These are phyloP conservation scores for Boeremia lycopersici DNA, from an alignment of 2,329 filamentous ascomycete species.

Conservation along the genomic window DNA sequence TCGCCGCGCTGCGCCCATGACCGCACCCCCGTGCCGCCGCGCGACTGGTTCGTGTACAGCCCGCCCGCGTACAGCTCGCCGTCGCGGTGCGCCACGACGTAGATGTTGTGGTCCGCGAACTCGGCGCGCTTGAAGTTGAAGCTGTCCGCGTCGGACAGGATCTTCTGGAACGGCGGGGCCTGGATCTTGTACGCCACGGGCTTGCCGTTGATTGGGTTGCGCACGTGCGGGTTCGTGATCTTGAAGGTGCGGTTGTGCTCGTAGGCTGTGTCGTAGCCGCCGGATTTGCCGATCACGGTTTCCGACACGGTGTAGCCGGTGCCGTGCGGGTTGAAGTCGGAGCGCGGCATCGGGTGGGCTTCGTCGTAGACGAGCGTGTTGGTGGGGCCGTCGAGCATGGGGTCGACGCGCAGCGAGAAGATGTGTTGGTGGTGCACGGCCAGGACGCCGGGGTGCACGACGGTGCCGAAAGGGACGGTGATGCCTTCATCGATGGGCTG, in stretches of 20 bases:
- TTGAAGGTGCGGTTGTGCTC: slow-evolving; percentile 56
- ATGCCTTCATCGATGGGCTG: slow-evolving; percentile 70
- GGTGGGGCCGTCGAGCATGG: slow-evolving; percentile 53
- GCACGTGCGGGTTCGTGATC: slow-evolving; percentile 53
- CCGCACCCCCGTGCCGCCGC: slow-evolving; percentile 56
- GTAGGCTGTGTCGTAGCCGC: slow-evolving; percentile 57
- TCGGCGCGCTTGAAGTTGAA: slow-evolving; percentile 64
- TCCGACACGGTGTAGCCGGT: slow-evolving; percentile 56
- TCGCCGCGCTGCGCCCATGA: slow-evolving; percentile 60
- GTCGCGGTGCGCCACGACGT: slow-evolving; percentile 63
- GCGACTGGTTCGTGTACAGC: slow-evolving; percentile 65
- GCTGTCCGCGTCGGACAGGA: slow-evolving; percentile 58
- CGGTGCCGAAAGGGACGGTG: slow-evolving; percentile 69
- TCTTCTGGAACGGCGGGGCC: slow-evolving; percentile 57
- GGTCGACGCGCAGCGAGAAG: slow-evolving; percentile 62
- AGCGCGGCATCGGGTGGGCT: slow-evolving; percentile 64
- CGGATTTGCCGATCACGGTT: slow-evolving; percentile 56
- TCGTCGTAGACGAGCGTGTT: slow-evolving; percentile 59
- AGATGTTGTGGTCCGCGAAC: slow-evolving; percentile 64
- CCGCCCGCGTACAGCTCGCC: slow-evolving; percentile 66
- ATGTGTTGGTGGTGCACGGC: slow-evolving; percentile 78
- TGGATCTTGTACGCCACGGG: slow-evolving; percentile 59
- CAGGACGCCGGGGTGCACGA: slow-evolving; percentile 72
- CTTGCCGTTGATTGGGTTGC: slow-evolving; percentile 56
- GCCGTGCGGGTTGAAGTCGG: slow-evolving; percentile 61